phyloP scores from a whole-genome alignment of 371 early-diverging fungal genomes.

The Mucor mucedo region DNA sequence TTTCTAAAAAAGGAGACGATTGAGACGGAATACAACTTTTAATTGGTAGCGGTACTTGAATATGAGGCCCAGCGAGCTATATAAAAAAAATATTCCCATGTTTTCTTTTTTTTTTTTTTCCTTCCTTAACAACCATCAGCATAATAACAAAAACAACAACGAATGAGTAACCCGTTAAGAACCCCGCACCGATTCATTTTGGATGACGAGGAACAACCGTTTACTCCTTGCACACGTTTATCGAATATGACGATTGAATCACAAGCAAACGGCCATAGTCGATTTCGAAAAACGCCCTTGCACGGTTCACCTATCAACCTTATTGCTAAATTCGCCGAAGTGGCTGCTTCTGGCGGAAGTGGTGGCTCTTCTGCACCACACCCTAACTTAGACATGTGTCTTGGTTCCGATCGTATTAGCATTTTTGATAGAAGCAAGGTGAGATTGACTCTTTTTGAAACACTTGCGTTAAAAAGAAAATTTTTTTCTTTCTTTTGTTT shows the following conservation, averaged over 20 bases:
- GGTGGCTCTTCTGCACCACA: background rate
- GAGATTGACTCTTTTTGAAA: background rate
- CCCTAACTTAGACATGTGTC: constrained; percentile 20
- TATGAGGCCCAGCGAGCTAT: background rate
- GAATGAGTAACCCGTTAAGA: background rate
- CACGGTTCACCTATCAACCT: no score
- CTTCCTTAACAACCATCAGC: background rate
- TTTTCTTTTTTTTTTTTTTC: constrained; percentile 5
- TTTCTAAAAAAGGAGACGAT: constrained; percentile 4
- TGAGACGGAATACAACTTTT: background rate
- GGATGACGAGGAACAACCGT: constrained; percentile 1
- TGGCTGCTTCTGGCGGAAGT: no score
- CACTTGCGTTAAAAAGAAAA: background rate
- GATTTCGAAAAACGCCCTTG: constrained; percentile 1
- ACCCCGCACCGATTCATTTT: constrained; percentile 9
- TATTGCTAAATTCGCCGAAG: no score
- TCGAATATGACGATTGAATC: constrained; percentile 29
- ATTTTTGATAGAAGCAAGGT: background rate
- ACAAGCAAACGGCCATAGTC: constrained; percentile 11
- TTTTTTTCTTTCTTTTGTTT: background rate
- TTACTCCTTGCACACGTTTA: constrained; percentile 27
- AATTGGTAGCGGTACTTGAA: constrained; percentile 4
- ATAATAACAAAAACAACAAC: constrained; percentile 7
- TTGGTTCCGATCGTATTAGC: constrained; percentile 10
- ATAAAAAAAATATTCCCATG: constrained; percentile 10